A percentile compares a stretch with the other conserved stretches of the same genome.
phyloP scores from a whole-genome alignment of 768 basidiomycete genomes.

The Suillus placidus region DNA sequence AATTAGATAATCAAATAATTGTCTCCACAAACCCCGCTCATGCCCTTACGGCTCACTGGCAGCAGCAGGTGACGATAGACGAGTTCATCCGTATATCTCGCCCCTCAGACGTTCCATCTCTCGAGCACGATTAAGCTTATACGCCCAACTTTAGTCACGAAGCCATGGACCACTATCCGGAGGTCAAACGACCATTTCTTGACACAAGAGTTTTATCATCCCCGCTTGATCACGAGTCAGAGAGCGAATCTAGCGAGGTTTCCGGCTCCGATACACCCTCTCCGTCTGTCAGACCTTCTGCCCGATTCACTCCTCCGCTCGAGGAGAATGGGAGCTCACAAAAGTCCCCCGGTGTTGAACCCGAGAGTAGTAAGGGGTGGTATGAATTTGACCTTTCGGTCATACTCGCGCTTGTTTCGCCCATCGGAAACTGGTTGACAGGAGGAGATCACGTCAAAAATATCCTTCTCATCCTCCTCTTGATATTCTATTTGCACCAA shows the following conservation, averaged over 20 bases:
- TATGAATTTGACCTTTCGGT: constrained; percentile 75
- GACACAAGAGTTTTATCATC: constrained; percentile 12
- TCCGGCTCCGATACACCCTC: constrained; percentile 10
- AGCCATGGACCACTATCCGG: constrained; percentile 6
- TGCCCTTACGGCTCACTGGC: too few species aligned
- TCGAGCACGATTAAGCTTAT: background rate
- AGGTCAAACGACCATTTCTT: constrained; percentile 8
- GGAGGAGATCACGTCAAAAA: constrained; percentile 80
- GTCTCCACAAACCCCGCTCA: too few species aligned
- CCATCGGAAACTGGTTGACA: constrained; percentile 78
- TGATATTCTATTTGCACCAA: constrained; percentile 80
- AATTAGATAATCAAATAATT: too few species aligned
- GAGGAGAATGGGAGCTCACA: constrained; percentile 11
- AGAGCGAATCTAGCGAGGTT: constrained; percentile 21
- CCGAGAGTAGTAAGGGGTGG: constrained; percentile 44
- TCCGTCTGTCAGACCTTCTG: constrained; percentile 4
- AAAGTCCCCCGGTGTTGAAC: constrained; percentile 8
- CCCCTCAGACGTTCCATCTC: background rate
- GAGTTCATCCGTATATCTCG: constrained; percentile 51
- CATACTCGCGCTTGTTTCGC: constrained; percentile 71
- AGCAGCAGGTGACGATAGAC: constrained; percentile 18
- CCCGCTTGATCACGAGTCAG: constrained; percentile 22
- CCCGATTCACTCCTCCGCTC: constrained; percentile 1
- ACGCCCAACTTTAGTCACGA: background rate
- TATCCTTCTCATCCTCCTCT: constrained; percentile 63